A percentile compares a stretch with the other conserved stretches of the same genome.
phyloP scores from a whole-genome alignment of 2,329 filamentous ascomycete species.

The Verticillium isaacii region DNA sequence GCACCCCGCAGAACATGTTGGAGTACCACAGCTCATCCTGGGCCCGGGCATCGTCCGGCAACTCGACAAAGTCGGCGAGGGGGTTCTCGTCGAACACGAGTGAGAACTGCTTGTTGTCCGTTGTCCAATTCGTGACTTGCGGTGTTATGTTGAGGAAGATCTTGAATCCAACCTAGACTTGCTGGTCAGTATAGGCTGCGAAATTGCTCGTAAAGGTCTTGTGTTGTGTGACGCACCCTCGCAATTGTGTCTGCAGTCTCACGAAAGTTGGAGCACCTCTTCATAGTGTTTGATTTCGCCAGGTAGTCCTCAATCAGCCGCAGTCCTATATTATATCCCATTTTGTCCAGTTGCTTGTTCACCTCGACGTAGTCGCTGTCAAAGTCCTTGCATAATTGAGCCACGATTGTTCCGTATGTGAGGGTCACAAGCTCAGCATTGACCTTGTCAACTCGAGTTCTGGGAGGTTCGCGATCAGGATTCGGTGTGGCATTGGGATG shows the following conservation, averaged over 20 bases:
- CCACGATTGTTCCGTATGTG: constrained; percentile 96
- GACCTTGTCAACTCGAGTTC: constrained; percentile 93
- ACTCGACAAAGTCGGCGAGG: constrained; percentile 92
- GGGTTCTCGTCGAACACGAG: constrained; percentile 97
- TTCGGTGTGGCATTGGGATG: not conserved
- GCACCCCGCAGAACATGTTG: constrained; percentile 90
- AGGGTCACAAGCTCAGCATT: constrained; percentile 96
- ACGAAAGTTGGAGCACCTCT: constrained; percentile 84
- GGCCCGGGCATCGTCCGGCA: constrained; percentile 90
- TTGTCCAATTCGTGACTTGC: constrained; percentile 90
- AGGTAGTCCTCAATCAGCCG: constrained; percentile 96
- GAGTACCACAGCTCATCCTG: constrained; percentile 99
- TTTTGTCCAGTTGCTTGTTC: constrained; percentile 96
- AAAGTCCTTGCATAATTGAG: constrained; percentile 94
- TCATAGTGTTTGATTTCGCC: constrained; percentile 86
- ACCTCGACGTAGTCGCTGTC: constrained; percentile 91
- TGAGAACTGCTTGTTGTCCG: constrained; percentile 93
- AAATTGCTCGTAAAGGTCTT: not conserved
- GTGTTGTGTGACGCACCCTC: constrained; percentile 52
- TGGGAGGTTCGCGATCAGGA: constrained; percentile 35
- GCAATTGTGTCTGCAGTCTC: constrained; percentile 97
- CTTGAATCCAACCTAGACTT: constrained; percentile 83
- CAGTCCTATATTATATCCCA: constrained; percentile 98
- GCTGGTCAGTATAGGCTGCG: constrained; percentile 14
- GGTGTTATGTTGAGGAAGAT: constrained; percentile 98